phyloP scores from a whole-genome alignment of 805 yeast genomes.

The Kluyveromyces siamensis region DNA sequence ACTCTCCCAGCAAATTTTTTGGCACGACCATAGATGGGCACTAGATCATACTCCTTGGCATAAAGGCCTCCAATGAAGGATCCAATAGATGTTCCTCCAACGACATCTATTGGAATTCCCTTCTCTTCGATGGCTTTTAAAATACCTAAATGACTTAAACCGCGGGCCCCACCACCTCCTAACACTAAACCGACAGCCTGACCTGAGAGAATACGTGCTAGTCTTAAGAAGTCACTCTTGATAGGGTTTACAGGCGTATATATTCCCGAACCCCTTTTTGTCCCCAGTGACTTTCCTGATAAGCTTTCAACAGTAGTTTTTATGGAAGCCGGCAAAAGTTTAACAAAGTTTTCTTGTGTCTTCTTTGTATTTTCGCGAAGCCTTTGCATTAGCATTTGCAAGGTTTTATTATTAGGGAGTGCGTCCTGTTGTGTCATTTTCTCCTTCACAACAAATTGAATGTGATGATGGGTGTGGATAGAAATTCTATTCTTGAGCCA shows the following conservation, averaged over 20 bases:
- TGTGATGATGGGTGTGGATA: constrained; percentile 91
- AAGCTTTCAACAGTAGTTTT: constrained; percentile 31
- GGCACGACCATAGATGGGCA: constrained; percentile 82
- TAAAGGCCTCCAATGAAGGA: constrained; percentile 92
- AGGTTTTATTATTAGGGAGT: background rate
- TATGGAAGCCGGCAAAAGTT: constrained; percentile 26
- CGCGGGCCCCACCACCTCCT: constrained; percentile 98
- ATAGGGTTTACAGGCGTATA: constrained; percentile 36
- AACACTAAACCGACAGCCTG: constrained; percentile 89
- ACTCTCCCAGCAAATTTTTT: constrained; percentile 79
- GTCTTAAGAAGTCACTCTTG: constrained; percentile 80
- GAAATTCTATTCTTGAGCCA: constrained; percentile 85
- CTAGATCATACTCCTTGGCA: constrained; percentile 85
- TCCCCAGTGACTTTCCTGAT: constrained; percentile 22
- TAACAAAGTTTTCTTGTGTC: constrained; percentile 25
- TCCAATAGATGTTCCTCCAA: constrained; percentile 97
- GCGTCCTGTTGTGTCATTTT: background rate
- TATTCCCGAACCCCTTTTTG: constrained; percentile 17
- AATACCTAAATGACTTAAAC: constrained; percentile 85
- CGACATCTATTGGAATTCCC: constrained; percentile 87
- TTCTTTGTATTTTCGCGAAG: constrained; percentile 18
- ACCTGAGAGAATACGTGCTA: constrained; percentile 85
- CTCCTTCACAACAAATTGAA: constrained; percentile 43
- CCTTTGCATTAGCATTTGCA: constrained; percentile 16
- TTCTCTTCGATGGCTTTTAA: constrained; percentile 83